Percentiles rank a stretch among this genome's conserved stretches.
Conservation (phyloP, 2,329 filamentous ascomycete species). For the Penicillium sp. region DNA sequence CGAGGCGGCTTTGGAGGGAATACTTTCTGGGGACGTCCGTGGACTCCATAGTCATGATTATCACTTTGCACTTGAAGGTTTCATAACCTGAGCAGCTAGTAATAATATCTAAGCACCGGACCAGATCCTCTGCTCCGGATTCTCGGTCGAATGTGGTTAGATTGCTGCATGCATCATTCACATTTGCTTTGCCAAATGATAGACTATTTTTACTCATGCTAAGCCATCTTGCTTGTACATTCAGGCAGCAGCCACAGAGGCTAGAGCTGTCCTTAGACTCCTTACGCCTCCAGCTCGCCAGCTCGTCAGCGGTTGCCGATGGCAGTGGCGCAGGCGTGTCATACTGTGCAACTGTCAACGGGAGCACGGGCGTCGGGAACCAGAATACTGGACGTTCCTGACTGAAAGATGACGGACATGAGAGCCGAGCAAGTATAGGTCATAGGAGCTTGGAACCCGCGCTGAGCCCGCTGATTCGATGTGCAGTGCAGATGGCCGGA, state of each 20-base stretch:
- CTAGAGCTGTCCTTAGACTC: no score
- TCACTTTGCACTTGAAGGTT: not conserved
- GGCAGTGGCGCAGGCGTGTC: constrained; percentile 13
- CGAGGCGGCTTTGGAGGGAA: not conserved
- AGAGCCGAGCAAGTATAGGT: constrained; percentile 6
- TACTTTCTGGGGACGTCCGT: not conserved
- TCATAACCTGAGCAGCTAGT: no score
- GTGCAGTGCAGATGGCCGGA: not conserved
- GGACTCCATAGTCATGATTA: not conserved
- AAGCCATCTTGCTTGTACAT: not conserved
- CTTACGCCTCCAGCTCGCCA: not conserved
- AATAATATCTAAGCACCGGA: not conserved
- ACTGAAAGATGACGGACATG: constrained; percentile 12
- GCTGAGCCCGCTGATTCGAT: constrained; percentile 6
- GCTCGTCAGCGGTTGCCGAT: constrained; percentile 4
- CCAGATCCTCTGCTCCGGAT: not conserved
- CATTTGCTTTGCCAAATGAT: not conserved
- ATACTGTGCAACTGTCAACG: not conserved
- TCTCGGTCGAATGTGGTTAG: not conserved
- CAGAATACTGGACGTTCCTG: not conserved
- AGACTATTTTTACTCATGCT: not conserved
- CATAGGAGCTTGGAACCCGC: not conserved
- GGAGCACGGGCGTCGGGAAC: not conserved
- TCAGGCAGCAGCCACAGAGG: no score
- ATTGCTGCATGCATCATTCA: not conserved